Conservation (phyloP, 805 yeast species). For the Ascoidea asiatica region DNA sequence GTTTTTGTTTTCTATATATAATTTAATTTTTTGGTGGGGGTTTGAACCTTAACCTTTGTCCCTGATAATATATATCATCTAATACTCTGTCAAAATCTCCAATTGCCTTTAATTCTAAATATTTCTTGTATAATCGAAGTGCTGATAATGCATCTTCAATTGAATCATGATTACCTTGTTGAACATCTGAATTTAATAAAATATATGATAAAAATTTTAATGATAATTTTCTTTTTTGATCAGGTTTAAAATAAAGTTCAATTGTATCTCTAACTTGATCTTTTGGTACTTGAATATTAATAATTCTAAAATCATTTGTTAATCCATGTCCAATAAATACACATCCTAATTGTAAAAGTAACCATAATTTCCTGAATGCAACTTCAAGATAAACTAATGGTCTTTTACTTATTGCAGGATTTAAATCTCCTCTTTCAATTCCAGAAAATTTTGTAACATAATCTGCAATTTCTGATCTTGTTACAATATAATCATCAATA, state of each 20-base stretch:
- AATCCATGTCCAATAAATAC: slow-evolving; percentile 93
- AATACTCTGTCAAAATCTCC: slow-evolving; percentile 53
- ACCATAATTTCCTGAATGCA: slow-evolving; percentile 83
- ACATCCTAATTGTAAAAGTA: slow-evolving; percentile 77
- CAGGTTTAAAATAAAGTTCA: slow-evolving; percentile 60
- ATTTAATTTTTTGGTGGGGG: slow-evolving; percentile 27
- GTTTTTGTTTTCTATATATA: too few relatives aligned
- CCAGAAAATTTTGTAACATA: slow-evolving; percentile 88
- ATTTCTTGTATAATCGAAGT: slow-evolving; percentile 58
- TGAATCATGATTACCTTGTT: slow-evolving; percentile 90
- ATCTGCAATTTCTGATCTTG: slow-evolving; percentile 59
- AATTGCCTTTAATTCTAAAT: slow-evolving; percentile 40
- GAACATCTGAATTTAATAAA: slow-evolving; percentile 63
- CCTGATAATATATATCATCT: slow-evolving; percentile 58
- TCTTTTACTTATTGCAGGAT: slow-evolving; percentile 48
- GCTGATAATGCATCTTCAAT: slow-evolving; percentile 94
- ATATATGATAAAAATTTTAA: slow-evolving; percentile 79
- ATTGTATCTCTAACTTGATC: slow-evolving; percentile 85
- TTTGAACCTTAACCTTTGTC: slow-evolving; percentile 39
- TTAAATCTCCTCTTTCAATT: slow-evolving; percentile 84
- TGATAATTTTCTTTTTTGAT: slow-evolving; percentile 65
- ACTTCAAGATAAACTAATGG: slow-evolving; percentile 69
- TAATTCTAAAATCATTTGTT: slow-evolving; percentile 81
- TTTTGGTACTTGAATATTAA: slow-evolving; percentile 79
- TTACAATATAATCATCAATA: slow-evolving; percentile 84